Conservation (phyloP, 257 asterid species). For the Lantana camara region DNA sequence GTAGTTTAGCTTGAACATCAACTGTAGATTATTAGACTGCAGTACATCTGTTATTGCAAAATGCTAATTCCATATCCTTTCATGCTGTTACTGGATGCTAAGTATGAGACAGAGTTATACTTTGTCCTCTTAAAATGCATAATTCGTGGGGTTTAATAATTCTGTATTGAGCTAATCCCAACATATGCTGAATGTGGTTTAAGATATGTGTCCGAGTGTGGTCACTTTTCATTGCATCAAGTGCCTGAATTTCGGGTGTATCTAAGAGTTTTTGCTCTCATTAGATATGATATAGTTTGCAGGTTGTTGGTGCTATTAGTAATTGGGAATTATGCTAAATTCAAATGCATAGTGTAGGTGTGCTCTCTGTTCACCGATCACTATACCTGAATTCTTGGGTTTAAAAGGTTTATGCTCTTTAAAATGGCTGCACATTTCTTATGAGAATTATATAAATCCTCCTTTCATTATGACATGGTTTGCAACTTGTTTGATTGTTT, state of each 20-base stretch:
- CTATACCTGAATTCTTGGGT: no score
- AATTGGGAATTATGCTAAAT: not conserved
- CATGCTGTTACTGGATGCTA: conserved; percentile 6
- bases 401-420: no score
- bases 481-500: conserved; percentile 17
- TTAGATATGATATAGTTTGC: not conserved
- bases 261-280: not conserved
- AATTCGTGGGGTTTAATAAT: not conserved
- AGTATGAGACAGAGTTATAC: not conserved
- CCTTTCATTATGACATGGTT: not conserved
- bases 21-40: no score
- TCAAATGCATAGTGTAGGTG: not conserved
- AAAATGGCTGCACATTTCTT: no score
- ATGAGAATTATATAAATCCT: no score
- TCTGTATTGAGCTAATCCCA: not conserved
- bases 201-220: not conserved
- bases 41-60: no score
- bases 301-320: not conserved
- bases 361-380: not conserved
- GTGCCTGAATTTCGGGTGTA: not conserved
- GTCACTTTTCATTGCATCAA: not conserved
- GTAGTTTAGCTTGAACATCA: not conserved
- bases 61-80: not conserved
- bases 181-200: not conserved
- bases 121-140: conserved; percentile 3